Evolutionary conservation across 2,329 filamentous ascomycete species (phyloP).

Genomic region (Colletotrichum karsti): DNA sequence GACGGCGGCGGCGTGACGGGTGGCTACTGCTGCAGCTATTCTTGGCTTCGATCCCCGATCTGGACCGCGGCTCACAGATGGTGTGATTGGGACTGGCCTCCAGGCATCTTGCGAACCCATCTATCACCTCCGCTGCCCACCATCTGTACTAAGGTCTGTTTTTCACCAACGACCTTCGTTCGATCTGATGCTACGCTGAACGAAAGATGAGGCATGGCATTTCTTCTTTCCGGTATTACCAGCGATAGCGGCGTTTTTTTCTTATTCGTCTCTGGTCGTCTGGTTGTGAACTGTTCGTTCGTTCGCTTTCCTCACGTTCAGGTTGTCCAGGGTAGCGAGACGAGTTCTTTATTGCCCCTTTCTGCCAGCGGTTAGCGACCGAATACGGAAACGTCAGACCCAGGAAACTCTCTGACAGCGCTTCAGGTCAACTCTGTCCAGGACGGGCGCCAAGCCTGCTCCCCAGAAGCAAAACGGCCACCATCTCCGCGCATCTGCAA

Average conservation of each 20-base stretch:
- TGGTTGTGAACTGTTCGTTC: not conserved
- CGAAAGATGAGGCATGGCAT: not conserved
- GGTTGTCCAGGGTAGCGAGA: not conserved
- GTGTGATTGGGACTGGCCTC: not conserved
- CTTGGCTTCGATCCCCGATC: not conserved
- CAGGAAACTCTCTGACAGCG: not conserved
- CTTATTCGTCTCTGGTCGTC: not conserved
- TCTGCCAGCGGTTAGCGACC: not conserved
- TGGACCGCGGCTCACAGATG: not conserved
- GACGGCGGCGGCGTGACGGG: not conserved
- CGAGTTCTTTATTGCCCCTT: not conserved
- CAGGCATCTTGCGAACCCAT: not conserved
- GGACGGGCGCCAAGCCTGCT: not conserved
- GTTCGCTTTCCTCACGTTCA: not conserved
- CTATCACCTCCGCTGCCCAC: not conserved
- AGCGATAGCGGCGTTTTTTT: not conserved
- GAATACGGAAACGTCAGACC: constrained; percentile 2
- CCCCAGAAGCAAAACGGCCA: not conserved
- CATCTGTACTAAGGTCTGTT: not conserved
- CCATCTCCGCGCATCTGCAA: not conserved
- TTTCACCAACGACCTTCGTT: not conserved
- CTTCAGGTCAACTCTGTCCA: not conserved
- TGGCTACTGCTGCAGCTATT: not conserved
- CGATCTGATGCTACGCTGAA: not conserved
- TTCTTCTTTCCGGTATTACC: not conserved